Conservation (phyloP, 306 rosid species). For the Quercus ilex region DNA sequence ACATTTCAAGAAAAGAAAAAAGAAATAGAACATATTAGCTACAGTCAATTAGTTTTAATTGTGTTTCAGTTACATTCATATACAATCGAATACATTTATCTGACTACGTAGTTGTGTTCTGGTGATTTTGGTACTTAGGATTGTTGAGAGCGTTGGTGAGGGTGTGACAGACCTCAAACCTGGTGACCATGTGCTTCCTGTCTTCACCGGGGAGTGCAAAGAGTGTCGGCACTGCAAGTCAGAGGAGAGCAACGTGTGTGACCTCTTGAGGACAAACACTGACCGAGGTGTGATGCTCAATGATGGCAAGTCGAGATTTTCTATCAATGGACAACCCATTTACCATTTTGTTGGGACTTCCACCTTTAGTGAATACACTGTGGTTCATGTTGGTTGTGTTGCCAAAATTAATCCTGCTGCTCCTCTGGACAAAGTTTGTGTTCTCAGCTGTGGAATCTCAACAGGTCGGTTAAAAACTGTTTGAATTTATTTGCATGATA, state of each 20-base stretch:
- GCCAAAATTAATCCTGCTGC: constrained; percentile 84
- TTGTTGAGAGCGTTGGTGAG: too few species aligned
- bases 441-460: constrained; percentile 89
- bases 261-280: constrained; percentile 66
- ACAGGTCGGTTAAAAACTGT: constrained; percentile 42
- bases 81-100: too few species aligned
- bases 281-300: constrained; percentile 71
- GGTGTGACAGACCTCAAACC: too few species aligned
- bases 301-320: constrained; percentile 62
- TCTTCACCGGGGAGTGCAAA: too few species aligned
- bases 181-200: too few species aligned
- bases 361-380: constrained; percentile 84
- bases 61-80: too few species aligned
- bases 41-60: too few species aligned
- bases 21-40: too few species aligned
- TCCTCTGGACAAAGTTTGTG: constrained; percentile 87
- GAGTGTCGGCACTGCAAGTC: constrained; percentile 55
- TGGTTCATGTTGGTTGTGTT: constrained; percentile 67
- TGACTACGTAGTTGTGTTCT: too few species aligned
- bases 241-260: constrained; percentile 92
- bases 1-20: too few species aligned
- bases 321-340: constrained; percentile 63
- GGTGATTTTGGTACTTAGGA: too few species aligned
- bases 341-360: constrained; percentile 86
- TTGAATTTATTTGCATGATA: too few species aligned